Evolutionary conservation across 768 basidiomycete species (phyloP).

Genomic region (Termitomyces sp.): DNA sequence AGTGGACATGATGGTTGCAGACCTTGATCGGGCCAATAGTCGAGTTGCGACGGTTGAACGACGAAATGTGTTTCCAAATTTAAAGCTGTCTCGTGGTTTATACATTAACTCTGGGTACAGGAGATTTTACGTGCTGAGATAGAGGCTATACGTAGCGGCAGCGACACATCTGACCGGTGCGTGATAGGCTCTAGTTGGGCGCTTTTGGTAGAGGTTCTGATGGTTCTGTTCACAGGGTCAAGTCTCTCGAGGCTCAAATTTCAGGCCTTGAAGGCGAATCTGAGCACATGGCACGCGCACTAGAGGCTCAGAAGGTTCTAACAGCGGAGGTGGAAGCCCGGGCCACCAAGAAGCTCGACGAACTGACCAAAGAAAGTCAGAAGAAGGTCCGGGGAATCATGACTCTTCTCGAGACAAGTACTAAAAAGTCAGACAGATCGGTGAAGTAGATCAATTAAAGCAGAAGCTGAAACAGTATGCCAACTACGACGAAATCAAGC

Average conservation of each 20-base stretch:
- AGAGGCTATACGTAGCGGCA: conserved; percentile 80
- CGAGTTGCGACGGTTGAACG: conserved; percentile 90
- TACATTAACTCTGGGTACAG: conserved; percentile 29
- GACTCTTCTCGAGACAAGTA: neutral
- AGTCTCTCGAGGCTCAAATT: conserved; percentile 67
- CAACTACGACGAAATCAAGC: conserved; percentile 97
- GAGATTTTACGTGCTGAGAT: conserved; percentile 96
- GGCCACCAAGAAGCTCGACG: conserved; percentile 51
- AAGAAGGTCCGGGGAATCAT: conserved; percentile 34
- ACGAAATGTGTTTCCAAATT: conserved; percentile 58
- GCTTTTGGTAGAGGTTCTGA: neutral
- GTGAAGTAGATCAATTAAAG: conserved; percentile 67
- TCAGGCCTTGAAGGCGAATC: conserved; percentile 72
- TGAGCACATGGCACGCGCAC: conserved; percentile 57
- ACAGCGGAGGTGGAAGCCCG: conserved; percentile 41
- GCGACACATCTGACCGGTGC: conserved; percentile 64
- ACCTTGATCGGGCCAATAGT: conserved; percentile 92
- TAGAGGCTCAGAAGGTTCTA: conserved; percentile 55
- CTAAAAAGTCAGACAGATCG: conserved; percentile 30
- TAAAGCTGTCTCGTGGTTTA: neutral
- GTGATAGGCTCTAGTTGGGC: conserved; percentile 16
- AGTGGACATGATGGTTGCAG: conserved; percentile 91
- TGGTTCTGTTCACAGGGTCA: conserved; percentile 45
- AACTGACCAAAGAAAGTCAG: conserved; percentile 52
- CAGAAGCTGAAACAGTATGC: conserved; percentile 62